A percentile compares a stretch with the other conserved stretches of the same genome.
Conservation (phyloP, 2,329 filamentous ascomycete species). For the Diplodia corticola region DNA sequence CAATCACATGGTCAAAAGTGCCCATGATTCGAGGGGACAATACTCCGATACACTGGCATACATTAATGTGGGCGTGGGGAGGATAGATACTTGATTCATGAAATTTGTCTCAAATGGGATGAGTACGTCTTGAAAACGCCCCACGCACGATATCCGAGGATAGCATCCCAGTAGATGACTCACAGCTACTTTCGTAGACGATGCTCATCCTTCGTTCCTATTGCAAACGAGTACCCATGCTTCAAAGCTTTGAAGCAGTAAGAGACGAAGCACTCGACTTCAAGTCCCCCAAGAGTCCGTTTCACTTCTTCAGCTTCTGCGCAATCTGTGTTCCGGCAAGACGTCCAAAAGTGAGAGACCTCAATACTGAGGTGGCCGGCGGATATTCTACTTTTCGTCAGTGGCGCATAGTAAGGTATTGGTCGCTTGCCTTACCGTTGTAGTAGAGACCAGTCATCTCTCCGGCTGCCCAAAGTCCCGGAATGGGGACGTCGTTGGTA, state of each 20-base stretch:
- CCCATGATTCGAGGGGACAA: too few species aligned
- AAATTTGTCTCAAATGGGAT: too few species aligned
- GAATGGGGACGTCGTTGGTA: slow-evolving; percentile 39
- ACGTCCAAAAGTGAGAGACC: slow-evolving; percentile 37
- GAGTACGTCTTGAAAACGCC: too few species aligned
- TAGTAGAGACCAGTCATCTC: slow-evolving; percentile 40
- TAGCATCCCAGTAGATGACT: too few species aligned
- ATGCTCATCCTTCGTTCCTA: too few species aligned
- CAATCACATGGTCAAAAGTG: too few species aligned
- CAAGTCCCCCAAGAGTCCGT: not conserved
- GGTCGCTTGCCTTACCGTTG: slow-evolving; percentile 27
- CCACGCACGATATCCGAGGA: too few species aligned
- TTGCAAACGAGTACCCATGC: not conserved
- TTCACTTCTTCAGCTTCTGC: slow-evolving; percentile 27
- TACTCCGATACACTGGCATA: too few species aligned
- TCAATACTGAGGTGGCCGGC: slow-evolving; percentile 36
- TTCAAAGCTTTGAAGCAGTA: not conserved
- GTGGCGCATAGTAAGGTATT: not conserved
- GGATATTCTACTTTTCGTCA: slow-evolving; percentile 31
- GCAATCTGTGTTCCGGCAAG: slow-evolving; percentile 36
- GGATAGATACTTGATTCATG: too few species aligned
- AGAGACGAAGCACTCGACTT: not conserved
- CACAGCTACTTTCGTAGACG: too few species aligned
- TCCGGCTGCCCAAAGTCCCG: slow-evolving; percentile 34
- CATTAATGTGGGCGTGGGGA: too few species aligned